Evolutionary conservation across 345 rosid species (phyloP).

Genomic region (Dipteronia sinensis): DNA sequence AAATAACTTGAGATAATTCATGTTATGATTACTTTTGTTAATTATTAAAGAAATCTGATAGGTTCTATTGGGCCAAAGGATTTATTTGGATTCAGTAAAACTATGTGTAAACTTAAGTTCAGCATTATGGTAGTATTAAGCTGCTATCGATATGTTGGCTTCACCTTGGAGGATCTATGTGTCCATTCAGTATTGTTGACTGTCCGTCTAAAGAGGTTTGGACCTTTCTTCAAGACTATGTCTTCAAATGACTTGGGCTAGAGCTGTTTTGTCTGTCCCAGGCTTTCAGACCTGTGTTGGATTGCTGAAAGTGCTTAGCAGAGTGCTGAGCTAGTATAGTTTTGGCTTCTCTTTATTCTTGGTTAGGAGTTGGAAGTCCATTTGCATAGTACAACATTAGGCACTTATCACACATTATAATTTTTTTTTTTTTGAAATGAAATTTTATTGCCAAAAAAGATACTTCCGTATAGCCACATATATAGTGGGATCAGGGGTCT

Average conservation of each 20-base stretch:
- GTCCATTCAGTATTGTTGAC: slow-evolving; percentile 1
- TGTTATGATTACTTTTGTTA: background rate
- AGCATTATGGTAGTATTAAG: background rate
- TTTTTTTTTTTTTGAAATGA: background rate
- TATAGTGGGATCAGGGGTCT: background rate
- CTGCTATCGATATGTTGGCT: background rate
- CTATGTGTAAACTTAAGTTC: slow-evolving; percentile 1
- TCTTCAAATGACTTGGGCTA: slow-evolving; percentile 1
- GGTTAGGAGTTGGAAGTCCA: background rate
- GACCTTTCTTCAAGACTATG: slow-evolving; percentile 8
- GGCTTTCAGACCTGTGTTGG: slow-evolving; percentile 4
- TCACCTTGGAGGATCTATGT: background rate
- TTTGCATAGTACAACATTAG: background rate
- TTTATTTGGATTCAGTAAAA: background rate
- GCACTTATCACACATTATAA: background rate
- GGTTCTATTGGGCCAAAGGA: background rate
- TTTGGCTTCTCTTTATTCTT: background rate
- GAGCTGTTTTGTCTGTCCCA: slow-evolving; percentile 2
- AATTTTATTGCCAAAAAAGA: too few relatives aligned
- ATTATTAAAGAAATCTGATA: background rate
- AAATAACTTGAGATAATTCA: background rate
- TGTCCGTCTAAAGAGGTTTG: background rate
- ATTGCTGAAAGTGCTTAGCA: background rate
- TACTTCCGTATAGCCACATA: background rate
- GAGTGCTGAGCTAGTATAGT: background rate